phyloP scores from a whole-genome alignment of 1,284 basidiomycete genomes.

The Leccinum huronense region DNA sequence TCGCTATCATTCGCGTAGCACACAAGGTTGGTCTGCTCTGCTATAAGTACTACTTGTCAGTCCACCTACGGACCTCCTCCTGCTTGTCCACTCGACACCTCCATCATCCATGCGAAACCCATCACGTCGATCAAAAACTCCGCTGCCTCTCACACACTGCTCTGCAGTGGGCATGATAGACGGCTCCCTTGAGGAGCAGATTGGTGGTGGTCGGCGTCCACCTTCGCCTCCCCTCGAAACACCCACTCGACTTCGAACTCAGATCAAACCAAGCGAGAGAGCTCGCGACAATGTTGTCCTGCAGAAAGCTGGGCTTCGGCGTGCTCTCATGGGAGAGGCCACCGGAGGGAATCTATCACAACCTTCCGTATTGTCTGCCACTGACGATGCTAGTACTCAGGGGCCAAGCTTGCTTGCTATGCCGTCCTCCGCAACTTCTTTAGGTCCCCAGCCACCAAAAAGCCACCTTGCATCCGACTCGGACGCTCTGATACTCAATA shows the following conservation, averaged over 20 bases:
- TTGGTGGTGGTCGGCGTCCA: background rate
- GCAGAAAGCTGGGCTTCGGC: background rate
- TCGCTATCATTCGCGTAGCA: no score
- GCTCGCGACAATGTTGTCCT: background rate
- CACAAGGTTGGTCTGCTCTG: no score
- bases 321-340: background rate
- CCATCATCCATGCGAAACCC: no score
- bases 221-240: background rate
- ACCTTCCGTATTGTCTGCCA: background rate
- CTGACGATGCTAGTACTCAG: background rate
- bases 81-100: no score
- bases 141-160: background rate
- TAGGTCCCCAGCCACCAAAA: no score
- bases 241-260: background rate
- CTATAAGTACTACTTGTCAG: no score
- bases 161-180: background rate
- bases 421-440: no score
- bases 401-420: no score
- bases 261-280: background rate
- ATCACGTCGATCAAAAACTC: background rate
- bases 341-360: background rate
- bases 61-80: no score
- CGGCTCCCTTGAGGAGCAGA: background rate
- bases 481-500: no score
- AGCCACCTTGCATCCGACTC: no score